Evolutionary conservation across 139 green algal genomes (phyloP), one percentile per base, ranked within the genome.

Genomic region (Nannochloris sp.): DNA sequence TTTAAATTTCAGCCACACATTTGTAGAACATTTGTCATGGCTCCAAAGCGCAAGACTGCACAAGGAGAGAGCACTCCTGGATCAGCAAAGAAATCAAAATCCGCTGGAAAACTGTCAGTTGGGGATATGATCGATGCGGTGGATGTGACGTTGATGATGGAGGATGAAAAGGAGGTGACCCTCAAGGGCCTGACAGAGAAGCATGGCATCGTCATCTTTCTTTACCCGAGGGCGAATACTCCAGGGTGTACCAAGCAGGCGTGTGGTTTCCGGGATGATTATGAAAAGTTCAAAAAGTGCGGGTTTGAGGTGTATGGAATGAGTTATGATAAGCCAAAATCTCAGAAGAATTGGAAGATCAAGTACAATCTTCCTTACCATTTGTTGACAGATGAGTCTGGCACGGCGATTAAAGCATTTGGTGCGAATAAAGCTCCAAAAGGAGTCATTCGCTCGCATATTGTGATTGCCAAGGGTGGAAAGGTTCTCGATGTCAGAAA

Each of bases 211-310:
- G 59, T 82, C 6, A 62, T 82, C 26, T 82, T 81, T 61, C 59
- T 74, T 44, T 81, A 82, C 25, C 76, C 76, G 3, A 59, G 64
- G 11, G 70, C 64, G 14, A 72, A 72, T 61, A 75, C 68, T 6
- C 60, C 60, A 14, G 60, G 60, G 13, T 82, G 75, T 62, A 79
- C 75, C 10, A 79, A 74, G 59, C 73, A 82, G 62, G 76, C 76
- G n/a, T 71, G 56, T 56, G 72, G 72, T 20, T 81, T 81, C 58
- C 50, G 59, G 0, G 76, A 82, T 30, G 37, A 64, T 3, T 44
- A 48, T 14, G 30, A 46, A 10, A 50, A 71, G 37, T 44, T 81
- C 9, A 43, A 49, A 13, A 29, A 73, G 3, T 64, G 53, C 1
- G 72, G 72, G 3, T 82, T 57, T 45, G 30, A 68, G 11, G 71